Evolutionary conservation across 768 basidiomycete genomes (phyloP).

Genomic region (Leccinum variicolor): DNA sequence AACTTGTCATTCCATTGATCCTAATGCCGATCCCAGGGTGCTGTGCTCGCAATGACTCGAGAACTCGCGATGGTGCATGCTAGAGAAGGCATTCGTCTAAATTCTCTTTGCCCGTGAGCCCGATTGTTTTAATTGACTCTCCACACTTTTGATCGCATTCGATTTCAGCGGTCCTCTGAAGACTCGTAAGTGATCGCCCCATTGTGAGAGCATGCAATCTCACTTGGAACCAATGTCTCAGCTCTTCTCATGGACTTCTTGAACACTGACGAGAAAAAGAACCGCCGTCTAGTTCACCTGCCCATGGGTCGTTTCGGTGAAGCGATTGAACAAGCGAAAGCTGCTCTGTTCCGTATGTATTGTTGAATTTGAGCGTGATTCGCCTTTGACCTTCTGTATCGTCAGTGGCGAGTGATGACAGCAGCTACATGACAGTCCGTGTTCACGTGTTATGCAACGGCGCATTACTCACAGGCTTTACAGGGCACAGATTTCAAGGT

Average conservation of each 20-base stretch:
- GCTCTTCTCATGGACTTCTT: constrained; percentile 98
- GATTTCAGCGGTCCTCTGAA: constrained; percentile 80
- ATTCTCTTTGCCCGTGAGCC: constrained; percentile 92
- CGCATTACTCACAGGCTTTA: constrained; percentile 6
- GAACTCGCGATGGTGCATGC: constrained; percentile 99
- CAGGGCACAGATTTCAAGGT: constrained; percentile 93
- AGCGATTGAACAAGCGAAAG: constrained; percentile 92
- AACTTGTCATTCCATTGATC: constrained; percentile 2
- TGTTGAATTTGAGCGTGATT: constrained; percentile 1
- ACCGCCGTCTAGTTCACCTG: constrained; percentile 85
- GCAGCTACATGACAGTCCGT: constrained; percentile 90
- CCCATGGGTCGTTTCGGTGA: constrained; percentile 98
- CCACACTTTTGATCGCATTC: constrained; percentile 3
- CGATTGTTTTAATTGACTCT: neutral
- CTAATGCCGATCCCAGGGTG: constrained; percentile 54
- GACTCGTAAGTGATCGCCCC: constrained; percentile 66
- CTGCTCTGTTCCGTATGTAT: constrained; percentile 87
- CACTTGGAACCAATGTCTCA: constrained; percentile 27
- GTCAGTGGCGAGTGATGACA: constrained; percentile 88
- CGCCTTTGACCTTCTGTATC: constrained; percentile 4
- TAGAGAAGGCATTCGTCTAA: constrained; percentile 92
- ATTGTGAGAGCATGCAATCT: neutral
- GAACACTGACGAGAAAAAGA: constrained; percentile 91
- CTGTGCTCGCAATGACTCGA: constrained; percentile 97
- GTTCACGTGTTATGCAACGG: neutral